These are phyloP conservation scores for Chamaecyparis obtusa DNA, from an alignment of 75 land plant species.

Conservation along the genomic window DNA sequence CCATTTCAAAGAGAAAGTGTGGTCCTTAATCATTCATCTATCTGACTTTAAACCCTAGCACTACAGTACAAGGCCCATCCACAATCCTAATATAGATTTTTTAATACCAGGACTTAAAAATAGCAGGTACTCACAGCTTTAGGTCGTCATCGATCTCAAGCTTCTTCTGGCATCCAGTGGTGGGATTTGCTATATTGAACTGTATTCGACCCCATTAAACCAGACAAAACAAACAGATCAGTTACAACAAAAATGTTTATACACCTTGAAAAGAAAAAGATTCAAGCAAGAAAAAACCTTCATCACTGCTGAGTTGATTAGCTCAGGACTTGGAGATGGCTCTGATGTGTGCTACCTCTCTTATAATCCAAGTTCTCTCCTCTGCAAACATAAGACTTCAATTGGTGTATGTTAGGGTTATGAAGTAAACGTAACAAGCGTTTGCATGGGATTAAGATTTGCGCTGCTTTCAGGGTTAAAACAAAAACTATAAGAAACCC, in stretches of 20 bases:
- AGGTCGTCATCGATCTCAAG: constrained; percentile 58
- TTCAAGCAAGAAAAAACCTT: neutral
- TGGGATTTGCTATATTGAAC: constrained; percentile 62
- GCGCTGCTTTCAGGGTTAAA: neutral
- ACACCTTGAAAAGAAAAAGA: neutral
- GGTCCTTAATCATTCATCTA: no score
- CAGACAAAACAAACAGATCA: neutral
- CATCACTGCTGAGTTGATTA: neutral
- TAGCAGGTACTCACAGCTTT: constrained; percentile 39
- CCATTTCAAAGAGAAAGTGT: no score
- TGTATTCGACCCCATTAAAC: neutral
- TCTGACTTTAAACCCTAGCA: no score
- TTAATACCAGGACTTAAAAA: neutral
- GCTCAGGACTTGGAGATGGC: no score
- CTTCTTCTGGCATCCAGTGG: constrained; percentile 69
- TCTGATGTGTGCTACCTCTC: neutral
- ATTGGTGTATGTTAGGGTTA: neutral
- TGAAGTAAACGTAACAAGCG: neutral
- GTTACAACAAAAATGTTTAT: neutral
- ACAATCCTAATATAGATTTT: no score
- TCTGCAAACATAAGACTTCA: neutral
- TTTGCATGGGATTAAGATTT: neutral
- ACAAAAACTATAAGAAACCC: no score
- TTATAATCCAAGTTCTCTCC: neutral
- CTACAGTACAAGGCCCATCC: no score